Evolutionary conservation across 176 grass and related monocot genomes (phyloP), one percentile per base, ranked within the genome.

Genomic region (Thalia dealbata): DNA sequence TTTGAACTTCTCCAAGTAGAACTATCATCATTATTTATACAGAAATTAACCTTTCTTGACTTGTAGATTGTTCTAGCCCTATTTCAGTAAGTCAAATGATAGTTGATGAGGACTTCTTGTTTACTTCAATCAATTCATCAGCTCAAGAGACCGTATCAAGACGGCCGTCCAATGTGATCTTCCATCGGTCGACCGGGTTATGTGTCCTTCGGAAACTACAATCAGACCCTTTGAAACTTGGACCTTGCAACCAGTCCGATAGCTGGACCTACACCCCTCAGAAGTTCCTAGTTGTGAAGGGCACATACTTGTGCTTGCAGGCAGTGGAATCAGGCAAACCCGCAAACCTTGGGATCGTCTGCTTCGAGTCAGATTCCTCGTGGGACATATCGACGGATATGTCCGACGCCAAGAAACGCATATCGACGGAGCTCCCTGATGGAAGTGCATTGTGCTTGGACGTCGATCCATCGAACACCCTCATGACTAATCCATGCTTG

Each of bases 361-460:
- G 75, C 46, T 68, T 69, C 2, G 66, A 77, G 51, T 74, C 75
- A 24, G 81, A 83, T 83, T 78, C 81, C 16, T 48, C 78, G 18
- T 83, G 81, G 81, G 75, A 78, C 69, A 26, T 78, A n/a, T n/a
- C n/a, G n/a, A n/a, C n/a, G n/a, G n/a, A n/a, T 35, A 46, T 62
- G 38, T 64, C 54, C 19, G 58, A 73, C 28, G 19, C n/a, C 0
- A 67, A 78, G 27, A 65, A 75, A 18, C 60, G 19, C 0, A 21
- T 83, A 41, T 68, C 75, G 9, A 78, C 69, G 2, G 46, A 83
- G 26, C 26, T 16, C 30, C 26, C 9, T 16, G 46, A 74, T 24
- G 66, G 75, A 5, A 30, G 24, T 19, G 3, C 14, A 6, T 23
- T 78, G 75, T 78, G 81, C 75, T 73, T 83, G 81, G 81, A 70